Percentiles rank a stretch among this genome's conserved stretches.
Conservation (phyloP, 331 rosid genomes). For the Phaseolus coccineus region DNA sequence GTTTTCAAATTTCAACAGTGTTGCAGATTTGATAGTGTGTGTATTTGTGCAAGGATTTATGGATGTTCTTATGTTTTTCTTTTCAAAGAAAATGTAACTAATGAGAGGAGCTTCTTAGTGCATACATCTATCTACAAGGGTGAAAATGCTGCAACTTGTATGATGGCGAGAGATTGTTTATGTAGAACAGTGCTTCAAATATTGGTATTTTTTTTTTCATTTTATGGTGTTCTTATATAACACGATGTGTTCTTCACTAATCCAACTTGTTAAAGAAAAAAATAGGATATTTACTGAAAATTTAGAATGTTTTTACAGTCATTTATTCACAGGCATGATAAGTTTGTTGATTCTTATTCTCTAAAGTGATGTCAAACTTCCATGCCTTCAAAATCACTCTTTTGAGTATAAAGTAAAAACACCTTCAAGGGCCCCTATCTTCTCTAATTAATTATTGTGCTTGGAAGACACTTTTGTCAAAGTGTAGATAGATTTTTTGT, state of each 20-base stretch:
- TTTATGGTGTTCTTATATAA: neutral
- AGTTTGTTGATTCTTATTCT: no score
- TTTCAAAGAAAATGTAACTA: slow-evolving; percentile 36
- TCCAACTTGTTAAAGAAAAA: no score
- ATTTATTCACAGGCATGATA: no score
- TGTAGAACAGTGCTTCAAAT: neutral
- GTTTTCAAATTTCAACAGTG: slow-evolving; percentile 50
- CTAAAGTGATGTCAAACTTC: no score
- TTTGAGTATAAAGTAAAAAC: no score
- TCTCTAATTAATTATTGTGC: no score
- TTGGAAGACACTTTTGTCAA: no score
- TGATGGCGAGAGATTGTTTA: slow-evolving; percentile 32
- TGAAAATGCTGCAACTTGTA: slow-evolving; percentile 49
- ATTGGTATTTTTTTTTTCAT: neutral
- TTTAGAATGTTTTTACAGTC: no score
- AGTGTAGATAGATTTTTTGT: no score
- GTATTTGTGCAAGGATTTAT: slow-evolving; percentile 48
- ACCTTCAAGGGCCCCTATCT: no score
- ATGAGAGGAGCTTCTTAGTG: slow-evolving; percentile 28
- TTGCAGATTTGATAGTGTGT: slow-evolving; percentile 57
- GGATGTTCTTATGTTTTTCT: slow-evolving; percentile 36
- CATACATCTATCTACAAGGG: neutral
- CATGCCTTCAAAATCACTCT: no score
- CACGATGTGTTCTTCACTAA: neutral
- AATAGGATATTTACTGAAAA: no score